Conservation (phyloP, 2,329 filamentous ascomycete genomes). For the Trichoderma pleuroti region DNA sequence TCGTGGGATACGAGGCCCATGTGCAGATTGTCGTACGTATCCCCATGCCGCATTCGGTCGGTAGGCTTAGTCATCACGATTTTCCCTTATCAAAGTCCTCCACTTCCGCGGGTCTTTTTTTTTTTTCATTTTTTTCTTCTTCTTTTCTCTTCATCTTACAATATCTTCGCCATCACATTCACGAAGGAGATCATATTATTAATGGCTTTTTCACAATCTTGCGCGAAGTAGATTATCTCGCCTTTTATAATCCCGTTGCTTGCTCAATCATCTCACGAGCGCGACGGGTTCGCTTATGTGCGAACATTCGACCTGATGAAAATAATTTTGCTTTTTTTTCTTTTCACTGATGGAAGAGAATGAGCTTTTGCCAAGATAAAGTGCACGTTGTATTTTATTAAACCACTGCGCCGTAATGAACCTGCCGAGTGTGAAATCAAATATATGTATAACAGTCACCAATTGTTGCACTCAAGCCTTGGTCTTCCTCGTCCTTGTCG, state of each 20-base stretch:
- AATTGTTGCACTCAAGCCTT: constrained; percentile 30
- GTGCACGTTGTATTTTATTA: constrained; percentile 14
- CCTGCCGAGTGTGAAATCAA: not conserved
- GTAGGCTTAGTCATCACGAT: constrained; percentile 15
- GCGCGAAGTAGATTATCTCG: constrained; percentile 54
- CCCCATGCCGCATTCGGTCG: constrained; percentile 5
- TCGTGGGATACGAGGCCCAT: constrained; percentile 9
- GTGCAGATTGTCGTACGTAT: constrained; percentile 16
- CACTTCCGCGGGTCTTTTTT: not conserved
- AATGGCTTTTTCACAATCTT: constrained; percentile 44
- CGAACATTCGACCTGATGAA: constrained; percentile 43
- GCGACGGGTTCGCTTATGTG: constrained; percentile 61
- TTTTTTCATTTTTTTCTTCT: constrained; percentile 17
- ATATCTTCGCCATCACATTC: constrained; percentile 40
- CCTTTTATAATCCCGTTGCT: constrained; percentile 60
- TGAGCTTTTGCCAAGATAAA: not conserved
- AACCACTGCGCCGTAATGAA: constrained; percentile 18
- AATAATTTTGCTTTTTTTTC: constrained; percentile 20
- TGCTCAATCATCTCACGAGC: constrained; percentile 44
- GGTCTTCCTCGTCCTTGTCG: constrained; percentile 39
- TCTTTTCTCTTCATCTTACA: constrained; percentile 47
- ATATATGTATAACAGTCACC: not conserved
- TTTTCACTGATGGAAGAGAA: not conserved
- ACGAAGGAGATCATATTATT: constrained; percentile 32
- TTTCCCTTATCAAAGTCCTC: not conserved